Base-by-base conservation (phyloP, 106 monocot genomes). In the Posidonia australis region DNA sequence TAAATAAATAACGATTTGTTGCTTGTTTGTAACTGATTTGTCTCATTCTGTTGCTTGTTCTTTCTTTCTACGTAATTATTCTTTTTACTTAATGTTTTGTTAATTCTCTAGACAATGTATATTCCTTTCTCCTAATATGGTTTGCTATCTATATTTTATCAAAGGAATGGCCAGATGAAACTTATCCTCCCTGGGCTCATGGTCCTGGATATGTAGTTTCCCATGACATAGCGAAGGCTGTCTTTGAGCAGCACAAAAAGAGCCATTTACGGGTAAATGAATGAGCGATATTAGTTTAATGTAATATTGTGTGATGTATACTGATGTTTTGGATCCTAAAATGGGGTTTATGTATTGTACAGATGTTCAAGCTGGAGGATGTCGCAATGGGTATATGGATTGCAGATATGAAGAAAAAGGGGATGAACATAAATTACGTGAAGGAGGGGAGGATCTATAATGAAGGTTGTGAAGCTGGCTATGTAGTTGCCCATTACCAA, bases 351-450 rank as follows among this genome's bases (percentile, higher is more conserved):
- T 51, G 13, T 28, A 32, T 53, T 18, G 7, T 80, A 53, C 80
- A 94, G 94, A 84, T 96, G 90, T 96, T 96, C 80, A 96, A 84
- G 66, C 72, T 96, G 62, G 94, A 96, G 66, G 94, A 96, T 79
- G 94, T 96, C 9, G 90, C 94, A 46, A 96, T 96, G 94, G 94
- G 94, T 10, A 89, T 96, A 59, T 92, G 87, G 92, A 72, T 90
- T 46, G 67, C 77, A 18, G 76, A 90, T 19, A 78, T 90, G 84
- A 74, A 75, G 66, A 87, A 83, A 52, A 61, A 68, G 46, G 94
- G 94, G 0, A 69, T 75, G 58, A 45, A 68, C 24, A 68, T 96
- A 10, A 77, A 70, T 44, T 96, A 96, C 56, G 80, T 67, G 45
- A 80, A 76, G 21, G 90, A 90, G 3, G 78, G 54, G 24, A 84